Conservation (phyloP, 164 flowering plant species). For the Tetracentron sinense region DNA sequence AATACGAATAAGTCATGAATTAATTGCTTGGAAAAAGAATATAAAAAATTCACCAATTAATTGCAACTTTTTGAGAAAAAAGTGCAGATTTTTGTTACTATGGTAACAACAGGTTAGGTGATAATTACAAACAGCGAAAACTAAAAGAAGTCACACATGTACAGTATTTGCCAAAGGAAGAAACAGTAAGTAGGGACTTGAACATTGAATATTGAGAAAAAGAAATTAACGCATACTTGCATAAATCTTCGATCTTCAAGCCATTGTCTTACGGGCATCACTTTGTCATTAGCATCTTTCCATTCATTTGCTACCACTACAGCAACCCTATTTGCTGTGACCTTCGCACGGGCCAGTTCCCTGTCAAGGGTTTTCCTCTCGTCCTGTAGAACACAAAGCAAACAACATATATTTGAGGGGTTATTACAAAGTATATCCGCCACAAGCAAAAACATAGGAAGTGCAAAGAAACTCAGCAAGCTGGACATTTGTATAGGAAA, state of each 20-base stretch:
- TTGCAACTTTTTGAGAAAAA: no score
- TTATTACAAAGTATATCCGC: background rate
- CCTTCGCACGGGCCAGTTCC: slow-evolving; percentile 7
- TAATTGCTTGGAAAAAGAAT: no score
- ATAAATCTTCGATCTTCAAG: slow-evolving; percentile 84
- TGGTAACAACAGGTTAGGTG: background rate
- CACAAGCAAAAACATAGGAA: background rate
- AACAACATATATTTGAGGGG: background rate
- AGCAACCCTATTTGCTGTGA: slow-evolving; percentile 9
- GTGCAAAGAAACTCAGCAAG: background rate
- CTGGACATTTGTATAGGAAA: background rate
- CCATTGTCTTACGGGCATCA: slow-evolving; percentile 99
- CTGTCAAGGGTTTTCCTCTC: slow-evolving; percentile 12
- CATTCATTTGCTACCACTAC: slow-evolving; percentile 30
- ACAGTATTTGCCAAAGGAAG: background rate
- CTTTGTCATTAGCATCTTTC: slow-evolving; percentile 98
- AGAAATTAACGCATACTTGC: slow-evolving; percentile 46
- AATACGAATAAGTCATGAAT: no score
- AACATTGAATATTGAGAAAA: background rate
- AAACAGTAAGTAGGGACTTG: background rate
- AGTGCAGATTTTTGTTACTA: no score
- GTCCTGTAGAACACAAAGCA: slow-evolving; percentile 4
- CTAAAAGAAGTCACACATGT: background rate
- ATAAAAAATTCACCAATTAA: no score
- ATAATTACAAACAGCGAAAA: background rate